phyloP scores from a whole-genome alignment of 2,329 filamentous ascomycete genomes.

The Rasamsonia emersonii region DNA sequence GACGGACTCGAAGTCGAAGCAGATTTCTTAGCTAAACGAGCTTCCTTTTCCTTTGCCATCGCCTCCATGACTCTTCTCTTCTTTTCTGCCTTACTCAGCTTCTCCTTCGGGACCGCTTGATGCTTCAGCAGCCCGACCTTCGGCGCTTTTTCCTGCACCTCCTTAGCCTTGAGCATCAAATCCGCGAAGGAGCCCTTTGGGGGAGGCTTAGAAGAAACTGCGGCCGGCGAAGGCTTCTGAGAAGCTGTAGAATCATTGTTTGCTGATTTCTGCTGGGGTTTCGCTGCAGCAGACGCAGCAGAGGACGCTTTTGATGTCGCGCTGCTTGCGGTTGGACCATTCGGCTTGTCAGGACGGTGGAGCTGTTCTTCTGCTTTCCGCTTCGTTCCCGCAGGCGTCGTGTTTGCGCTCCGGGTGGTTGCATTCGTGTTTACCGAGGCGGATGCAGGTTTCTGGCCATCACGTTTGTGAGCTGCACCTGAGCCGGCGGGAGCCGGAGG shows the following conservation, averaged over 20 bases:
- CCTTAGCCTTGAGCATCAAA: slow-evolving; percentile 51
- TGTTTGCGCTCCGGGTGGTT: slow-evolving; percentile 11
- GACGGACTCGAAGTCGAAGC: slow-evolving; percentile 13
- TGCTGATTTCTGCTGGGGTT: slow-evolving; percentile 14
- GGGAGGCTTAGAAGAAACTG: slow-evolving; percentile 33
- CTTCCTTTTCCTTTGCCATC: slow-evolving; percentile 32
- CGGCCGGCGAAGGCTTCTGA: slow-evolving; percentile 11
- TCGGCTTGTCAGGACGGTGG: slow-evolving; percentile 19
- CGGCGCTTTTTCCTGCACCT: slow-evolving; percentile 39
- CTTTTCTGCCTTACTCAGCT: slow-evolving; percentile 47
- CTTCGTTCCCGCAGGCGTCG: slow-evolving; percentile 22
- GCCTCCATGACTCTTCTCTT: slow-evolving; percentile 35
- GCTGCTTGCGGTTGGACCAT: slow-evolving; percentile 13
- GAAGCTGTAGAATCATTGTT: slow-evolving; percentile 11
- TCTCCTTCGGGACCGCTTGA: slow-evolving; percentile 46
- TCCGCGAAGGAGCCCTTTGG: slow-evolving; percentile 53
- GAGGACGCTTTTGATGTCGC: slow-evolving; percentile 11
- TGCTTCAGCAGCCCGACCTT: slow-evolving; percentile 48
- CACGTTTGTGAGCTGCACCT: slow-evolving; percentile 15
- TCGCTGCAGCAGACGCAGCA: slow-evolving; percentile 13
- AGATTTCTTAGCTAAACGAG: slow-evolving; percentile 18
- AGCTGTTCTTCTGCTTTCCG: slow-evolving; percentile 37
- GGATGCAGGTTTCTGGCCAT: slow-evolving; percentile 14
- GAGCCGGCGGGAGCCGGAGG: slow-evolving; percentile 17
- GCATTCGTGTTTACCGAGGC: slow-evolving; percentile 10